Evolutionary conservation across 192 early-diverging fungal genomes (phyloP).

Genomic region (Rhizophagus sp.): DNA sequence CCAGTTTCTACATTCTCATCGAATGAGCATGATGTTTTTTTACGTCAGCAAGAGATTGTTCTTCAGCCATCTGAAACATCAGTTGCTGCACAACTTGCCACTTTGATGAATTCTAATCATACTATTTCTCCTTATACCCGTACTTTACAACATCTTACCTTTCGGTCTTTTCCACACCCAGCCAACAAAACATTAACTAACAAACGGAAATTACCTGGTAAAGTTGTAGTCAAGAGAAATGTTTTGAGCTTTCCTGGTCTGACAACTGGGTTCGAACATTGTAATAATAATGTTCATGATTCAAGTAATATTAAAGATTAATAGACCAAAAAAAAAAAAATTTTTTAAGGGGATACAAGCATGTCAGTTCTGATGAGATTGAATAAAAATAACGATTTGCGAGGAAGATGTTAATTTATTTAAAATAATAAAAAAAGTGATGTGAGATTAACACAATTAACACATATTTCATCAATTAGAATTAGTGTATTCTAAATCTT

Average conservation of each 20-base stretch:
- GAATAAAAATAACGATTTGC: no score
- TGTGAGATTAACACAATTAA: background rate
- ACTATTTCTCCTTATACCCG: slow-evolving; percentile 87
- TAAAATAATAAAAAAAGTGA: background rate
- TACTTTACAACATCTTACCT: slow-evolving; percentile 77
- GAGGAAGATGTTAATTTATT: background rate
- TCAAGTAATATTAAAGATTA: background rate
- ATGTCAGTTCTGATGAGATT: no score
- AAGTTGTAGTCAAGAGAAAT: slow-evolving; percentile 19
- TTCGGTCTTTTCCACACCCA: slow-evolving; percentile 58
- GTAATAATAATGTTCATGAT: slow-evolving; percentile 5
- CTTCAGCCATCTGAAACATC: slow-evolving; percentile 76
- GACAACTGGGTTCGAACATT: slow-evolving; percentile 11
- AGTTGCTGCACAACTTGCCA: slow-evolving; percentile 85
- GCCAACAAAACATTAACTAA: slow-evolving; percentile 28
- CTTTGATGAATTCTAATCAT: slow-evolving; percentile 80
- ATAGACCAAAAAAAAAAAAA: background rate
- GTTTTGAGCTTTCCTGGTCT: slow-evolving; percentile 16
- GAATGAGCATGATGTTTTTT: slow-evolving; percentile 25
- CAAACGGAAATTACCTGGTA: slow-evolving; percentile 17
- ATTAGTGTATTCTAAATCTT: background rate
- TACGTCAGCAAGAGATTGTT: slow-evolving; percentile 45
- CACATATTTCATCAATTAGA: background rate
- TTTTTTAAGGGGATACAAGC: no score
- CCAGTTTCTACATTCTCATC: slow-evolving; percentile 19